Evolutionary conservation across 2,329 filamentous ascomycete genomes (phyloP), one percentile per base, ranked within the genome.

Genomic region (Magnaporthiopsis incrustans): DNA sequence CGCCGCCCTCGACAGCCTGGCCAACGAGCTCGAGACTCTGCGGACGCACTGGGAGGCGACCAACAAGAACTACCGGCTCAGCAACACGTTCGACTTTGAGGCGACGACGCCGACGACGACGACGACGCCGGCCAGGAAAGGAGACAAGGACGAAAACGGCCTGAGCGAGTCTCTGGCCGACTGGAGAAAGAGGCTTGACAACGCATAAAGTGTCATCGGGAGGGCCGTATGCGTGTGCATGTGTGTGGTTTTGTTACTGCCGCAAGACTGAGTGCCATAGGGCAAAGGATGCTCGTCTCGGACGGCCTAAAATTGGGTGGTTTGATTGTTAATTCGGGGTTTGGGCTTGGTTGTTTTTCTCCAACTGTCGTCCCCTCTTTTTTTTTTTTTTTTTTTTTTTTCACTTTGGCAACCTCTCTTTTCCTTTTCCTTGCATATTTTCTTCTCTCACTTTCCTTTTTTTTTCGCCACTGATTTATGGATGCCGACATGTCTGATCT

Each of bases 21-120:
- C 95, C 14, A 92, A 86, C 67, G 95, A 99, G 78, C 86, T 99
- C 10, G 95, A 99, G 74, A 90, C 91, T 15, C 82, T 99, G 60
- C 87, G 94, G 63, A 91, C 82, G 63, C 93, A 97, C 71, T 99
- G 95, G 95, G 92, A 98, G 77, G 91, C 89, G 56, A 97, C 92
- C 15, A 97, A 94, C 78, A 95, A 96, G 76, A 96, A 91, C 71
- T 97, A 98, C 75, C 89, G 95, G 30, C 79, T 97, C 59, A 96
- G 91, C 76, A 93, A 89, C 71, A 87, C 90, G 62, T 96, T 96
- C 70, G 93, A 97, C 73, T 93, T 96, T 70, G 93, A 97, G 64
- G 79, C 70, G 7, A 70, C 76, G 33, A 70, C 67, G 26, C 64
- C 68, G 7, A 57, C 64, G 58, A 26, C 65, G 44, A 30, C 64